Evolutionary conservation across 202 grass and related monocot genomes (phyloP).

Genomic region (Setaria italica): DNA sequence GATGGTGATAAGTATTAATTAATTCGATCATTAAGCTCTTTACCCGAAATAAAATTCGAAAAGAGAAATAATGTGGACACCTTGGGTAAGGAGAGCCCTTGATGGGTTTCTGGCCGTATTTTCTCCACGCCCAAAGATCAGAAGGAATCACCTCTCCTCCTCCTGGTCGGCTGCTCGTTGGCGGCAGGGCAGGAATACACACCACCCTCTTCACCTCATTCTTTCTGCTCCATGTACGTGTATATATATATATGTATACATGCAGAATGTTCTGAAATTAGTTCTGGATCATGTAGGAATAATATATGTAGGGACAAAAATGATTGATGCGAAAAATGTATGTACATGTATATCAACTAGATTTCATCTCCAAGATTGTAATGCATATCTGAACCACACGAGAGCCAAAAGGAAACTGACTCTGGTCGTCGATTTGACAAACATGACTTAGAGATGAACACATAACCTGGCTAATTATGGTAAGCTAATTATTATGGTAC

Average conservation of each 20-base stretch:
- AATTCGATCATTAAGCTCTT: not conserved
- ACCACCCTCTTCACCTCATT: slow-evolving; percentile 85
- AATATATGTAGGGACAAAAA: no score
- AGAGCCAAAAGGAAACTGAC: not conserved
- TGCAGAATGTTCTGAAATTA: not conserved
- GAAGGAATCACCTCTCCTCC: slow-evolving; percentile 85
- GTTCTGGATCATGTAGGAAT: not conserved
- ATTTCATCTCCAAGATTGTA: not conserved
- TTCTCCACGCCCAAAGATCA: slow-evolving; percentile 95
- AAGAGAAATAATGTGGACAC: slow-evolving; percentile 23
- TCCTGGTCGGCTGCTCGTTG: slow-evolving; percentile 45
- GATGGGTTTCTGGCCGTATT: slow-evolving; percentile 92
- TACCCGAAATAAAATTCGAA: not conserved
- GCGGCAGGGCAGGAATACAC: slow-evolving; percentile 73
- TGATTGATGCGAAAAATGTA: not conserved
- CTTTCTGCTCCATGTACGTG: slow-evolving; percentile 49
- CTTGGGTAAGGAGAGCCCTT: slow-evolving; percentile 92
- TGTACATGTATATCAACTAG: no score
- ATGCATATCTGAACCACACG: not conserved
- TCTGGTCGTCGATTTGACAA: not conserved
- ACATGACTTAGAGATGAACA: not conserved
- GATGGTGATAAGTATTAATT: slow-evolving; percentile 20
- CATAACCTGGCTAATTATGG: not conserved
- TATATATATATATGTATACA: not conserved
- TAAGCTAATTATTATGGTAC: not conserved